Evolutionary conservation across 306 rosid species (phyloP), one percentile per base, ranked within the genome.

Genomic region (Prinsepia uniflora): DNA sequence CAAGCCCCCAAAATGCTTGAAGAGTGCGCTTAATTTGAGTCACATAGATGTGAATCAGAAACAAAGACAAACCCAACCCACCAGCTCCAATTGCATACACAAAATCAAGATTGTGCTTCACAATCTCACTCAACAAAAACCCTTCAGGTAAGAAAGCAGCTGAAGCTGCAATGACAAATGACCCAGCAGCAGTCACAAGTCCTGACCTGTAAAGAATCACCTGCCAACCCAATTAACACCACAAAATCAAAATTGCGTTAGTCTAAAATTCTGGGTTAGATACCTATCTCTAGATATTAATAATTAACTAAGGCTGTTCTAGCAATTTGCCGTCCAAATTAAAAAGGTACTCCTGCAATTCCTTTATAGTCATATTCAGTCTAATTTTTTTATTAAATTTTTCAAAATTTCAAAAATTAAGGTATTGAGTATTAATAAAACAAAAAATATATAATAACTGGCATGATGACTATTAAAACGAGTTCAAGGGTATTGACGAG

Each of bases 1-100:
- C 98, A 65, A 88, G 85, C n/a, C 56, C 87, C 97, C 98, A 93
- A 4, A 93, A 73, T 44, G 94, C 88, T 86, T 93, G 97, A 47
- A 93, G 83, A 57, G 87, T 61, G 63, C 90, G 96, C 90, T 93
- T 93, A 72, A 93, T 93, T 77, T 83, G 82, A 63, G 92, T 76
- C 30, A 93, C 88, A 73, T 93, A 93, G 41, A 88, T 88, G 73
- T 90, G 98, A 72, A 93, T 90, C 87, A 90, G 80, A 40, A 88
- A 10, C 36, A 90, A 71, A 10, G 98, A 84, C 75, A 90, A 63
- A 65, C 97, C 98, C 82, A 93, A 72, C 43, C 96, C 96, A 80
- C 80, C 87, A 10, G 89, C 84, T 54, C 97, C 98, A 13, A 83
- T 50, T 30, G 80, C 72, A 63, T 85, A 93, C 1, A 87, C 65